Percentiles rank a stretch among this genome's conserved stretches.
Conservation (phyloP, 2,329 filamentous ascomycete genomes). For the Neophaeococcomyces aloes region DNA sequence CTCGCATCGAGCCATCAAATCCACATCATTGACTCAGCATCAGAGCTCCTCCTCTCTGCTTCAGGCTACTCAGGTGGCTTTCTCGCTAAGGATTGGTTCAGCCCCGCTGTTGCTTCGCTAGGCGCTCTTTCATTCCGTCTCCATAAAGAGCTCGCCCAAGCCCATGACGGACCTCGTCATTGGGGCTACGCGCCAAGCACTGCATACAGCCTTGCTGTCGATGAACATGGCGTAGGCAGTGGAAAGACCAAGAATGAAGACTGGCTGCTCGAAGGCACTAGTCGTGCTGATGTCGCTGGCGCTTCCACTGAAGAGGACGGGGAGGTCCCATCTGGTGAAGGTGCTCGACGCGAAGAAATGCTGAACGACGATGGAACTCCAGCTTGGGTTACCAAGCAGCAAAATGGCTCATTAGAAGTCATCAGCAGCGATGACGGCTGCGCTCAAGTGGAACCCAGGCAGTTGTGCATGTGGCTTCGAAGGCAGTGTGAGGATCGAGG, state of each 20-base stretch:
- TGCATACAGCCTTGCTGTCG: conserved; percentile 44
- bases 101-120: conserved; percentile 45
- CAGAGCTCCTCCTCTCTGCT: conserved; percentile 58
- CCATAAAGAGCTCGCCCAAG: conserved; percentile 53
- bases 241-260: conserved; percentile 45
- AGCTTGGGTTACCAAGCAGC: conserved; percentile 47
- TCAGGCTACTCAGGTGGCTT: conserved; percentile 68
- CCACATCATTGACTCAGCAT: conserved; percentile 48
- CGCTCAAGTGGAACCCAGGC: conserved; percentile 58
- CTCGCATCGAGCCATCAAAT: conserved; percentile 38
- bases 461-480: conserved; percentile 57
- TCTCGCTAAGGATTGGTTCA: conserved; percentile 63
- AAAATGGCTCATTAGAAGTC: conserved; percentile 48
- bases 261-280: conserved; percentile 56
- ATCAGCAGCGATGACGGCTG: conserved; percentile 52
- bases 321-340: neutral
- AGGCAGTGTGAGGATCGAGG: conserved; percentile 47
- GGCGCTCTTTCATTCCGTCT: conserved; percentile 59
- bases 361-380: conserved; percentile 35
- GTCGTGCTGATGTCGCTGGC: conserved; percentile 45
- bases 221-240: conserved; percentile 24
- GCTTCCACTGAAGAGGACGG: neutral
- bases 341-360: conserved; percentile 19
- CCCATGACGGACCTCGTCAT: conserved; percentile 45
- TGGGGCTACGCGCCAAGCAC: conserved; percentile 53